Conservation (phyloP, 1,139 yeast genomes). For the Blastobotrys ciferrii region DNA sequence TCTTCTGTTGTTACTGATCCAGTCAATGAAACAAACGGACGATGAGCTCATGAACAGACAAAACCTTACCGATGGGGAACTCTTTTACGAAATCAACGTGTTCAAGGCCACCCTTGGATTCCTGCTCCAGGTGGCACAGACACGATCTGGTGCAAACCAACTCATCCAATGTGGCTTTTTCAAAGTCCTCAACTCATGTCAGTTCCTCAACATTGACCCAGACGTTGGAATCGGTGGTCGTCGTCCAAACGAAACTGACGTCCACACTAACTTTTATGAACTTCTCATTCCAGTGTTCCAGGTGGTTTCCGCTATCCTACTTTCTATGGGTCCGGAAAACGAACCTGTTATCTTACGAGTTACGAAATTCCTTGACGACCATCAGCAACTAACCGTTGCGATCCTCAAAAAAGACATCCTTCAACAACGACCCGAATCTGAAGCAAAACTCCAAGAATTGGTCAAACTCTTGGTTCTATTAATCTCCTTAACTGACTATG, state of each 20-base stretch:
- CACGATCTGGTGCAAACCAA: constrained; percentile 72
- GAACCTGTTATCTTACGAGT: constrained; percentile 59
- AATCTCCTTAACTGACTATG: constrained; percentile 49
- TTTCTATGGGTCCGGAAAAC: constrained; percentile 80
- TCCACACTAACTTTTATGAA: constrained; percentile 48
- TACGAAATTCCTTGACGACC: constrained; percentile 50
- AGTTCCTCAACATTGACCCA: constrained; percentile 67
- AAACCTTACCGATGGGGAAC: constrained; percentile 21
- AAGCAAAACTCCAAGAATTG: constrained; percentile 33
- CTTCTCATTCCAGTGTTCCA: constrained; percentile 77
- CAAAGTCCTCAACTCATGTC: constrained; percentile 55
- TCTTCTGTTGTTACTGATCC: constrained; percentile 59
- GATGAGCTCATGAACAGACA: constrained; percentile 45
- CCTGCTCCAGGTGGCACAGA: constrained; percentile 70
- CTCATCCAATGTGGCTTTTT: constrained; percentile 70
- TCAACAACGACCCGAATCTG: constrained; percentile 13
- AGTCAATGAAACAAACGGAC: constrained; percentile 68
- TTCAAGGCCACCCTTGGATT: constrained; percentile 71
- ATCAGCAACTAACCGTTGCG: constrained; percentile 59
- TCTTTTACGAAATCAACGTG: constrained; percentile 71
- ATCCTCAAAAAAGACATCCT: constrained; percentile 65
- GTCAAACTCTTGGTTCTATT: constrained; percentile 57
- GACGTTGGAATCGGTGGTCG: constrained; percentile 58
- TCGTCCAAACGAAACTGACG: neutral
- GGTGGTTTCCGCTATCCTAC: constrained; percentile 60